Conservation (phyloP, 2,329 filamentous ascomycete species). For the Cladobotryum mycophilum region DNA sequence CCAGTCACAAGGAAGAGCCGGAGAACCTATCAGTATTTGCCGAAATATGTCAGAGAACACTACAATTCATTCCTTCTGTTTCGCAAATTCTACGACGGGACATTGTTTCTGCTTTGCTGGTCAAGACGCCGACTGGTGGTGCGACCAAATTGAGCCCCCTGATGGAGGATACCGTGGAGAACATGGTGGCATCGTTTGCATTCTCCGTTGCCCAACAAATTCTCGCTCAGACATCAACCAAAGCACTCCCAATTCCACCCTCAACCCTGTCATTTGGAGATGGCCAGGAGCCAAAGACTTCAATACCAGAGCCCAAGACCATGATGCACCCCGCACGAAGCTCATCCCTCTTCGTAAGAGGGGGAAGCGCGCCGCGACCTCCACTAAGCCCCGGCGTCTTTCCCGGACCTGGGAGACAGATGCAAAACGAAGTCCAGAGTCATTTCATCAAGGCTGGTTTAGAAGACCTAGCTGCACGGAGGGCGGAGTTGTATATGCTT, state of each 20-base stretch:
- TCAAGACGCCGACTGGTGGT: conserved; percentile 28
- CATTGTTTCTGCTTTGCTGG: conserved; percentile 55
- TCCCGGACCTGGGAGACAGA: conserved; percentile 38
- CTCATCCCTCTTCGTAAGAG: conserved; percentile 50
- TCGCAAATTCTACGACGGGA: conserved; percentile 76
- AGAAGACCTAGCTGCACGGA: conserved; percentile 73
- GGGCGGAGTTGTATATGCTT: conserved; percentile 75
- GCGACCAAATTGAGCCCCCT: conserved; percentile 26
- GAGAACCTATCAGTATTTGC: conserved; percentile 77
- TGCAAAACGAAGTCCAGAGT: conserved; percentile 32
- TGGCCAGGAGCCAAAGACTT: conserved; percentile 52
- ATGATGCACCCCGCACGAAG: conserved; percentile 63
- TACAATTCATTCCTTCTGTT: conserved; percentile 77
- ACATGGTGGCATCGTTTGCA: conserved; percentile 70
- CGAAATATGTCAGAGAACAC: conserved; percentile 75
- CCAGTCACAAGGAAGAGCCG: conserved; percentile 48
- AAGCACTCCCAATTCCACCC: conserved; percentile 59
- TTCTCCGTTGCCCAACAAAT: conserved; percentile 73
- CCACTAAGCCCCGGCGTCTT: conserved; percentile 48
- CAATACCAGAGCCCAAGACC: conserved; percentile 62
- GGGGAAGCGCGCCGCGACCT: conserved; percentile 22
- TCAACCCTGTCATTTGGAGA: conserved; percentile 44
- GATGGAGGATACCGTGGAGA: conserved; percentile 56
- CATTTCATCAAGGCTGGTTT: conserved; percentile 57
- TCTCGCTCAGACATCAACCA: conserved; percentile 66